Percentiles rank a stretch among this genome's conserved stretches.
Conservation (phyloP, 306 rosid species). For the Vigna trinervia region DNA sequence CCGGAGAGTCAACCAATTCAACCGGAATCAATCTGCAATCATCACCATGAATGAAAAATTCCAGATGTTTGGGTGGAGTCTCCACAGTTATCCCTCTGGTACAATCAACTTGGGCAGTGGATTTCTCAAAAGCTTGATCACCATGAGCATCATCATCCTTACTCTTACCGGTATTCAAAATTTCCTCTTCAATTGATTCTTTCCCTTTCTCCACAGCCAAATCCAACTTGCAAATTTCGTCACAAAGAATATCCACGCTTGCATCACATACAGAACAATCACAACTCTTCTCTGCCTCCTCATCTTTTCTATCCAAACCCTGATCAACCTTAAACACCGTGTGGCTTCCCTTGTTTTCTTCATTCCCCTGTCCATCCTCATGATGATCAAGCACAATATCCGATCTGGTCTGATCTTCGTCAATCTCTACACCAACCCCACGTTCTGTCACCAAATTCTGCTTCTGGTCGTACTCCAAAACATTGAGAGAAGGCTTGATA, state of each 20-base stretch:
- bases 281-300: conserved; percentile 57
- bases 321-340: conserved; percentile 61
- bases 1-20: conserved; percentile 60
- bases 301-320: conserved; percentile 47
- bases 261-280: conserved; percentile 65
- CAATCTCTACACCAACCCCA: conserved; percentile 53
- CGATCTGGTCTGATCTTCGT: conserved; percentile 64
- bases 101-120: conserved; percentile 40
- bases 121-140: conserved; percentile 50
- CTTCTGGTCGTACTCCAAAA: conserved; percentile 66
- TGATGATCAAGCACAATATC: conserved; percentile 52
- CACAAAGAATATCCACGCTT: conserved; percentile 52
- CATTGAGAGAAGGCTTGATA: conserved; percentile 69
- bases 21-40: conserved; percentile 85
- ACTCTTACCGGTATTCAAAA: conserved; percentile 29
- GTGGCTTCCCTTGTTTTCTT: conserved; percentile 54
- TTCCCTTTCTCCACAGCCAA: conserved; percentile 45
- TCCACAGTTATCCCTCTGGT: conserved; percentile 45
- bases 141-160: conserved; percentile 8
- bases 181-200: conserved; percentile 48
- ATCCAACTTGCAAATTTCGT: conserved; percentile 51
- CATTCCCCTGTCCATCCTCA: conserved; percentile 51
- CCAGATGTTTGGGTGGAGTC: conserved; percentile 66
- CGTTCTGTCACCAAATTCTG: conserved; percentile 49
- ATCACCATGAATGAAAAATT: conserved; percentile 79